These are phyloP conservation scores for Fraxinus cuspidata DNA, from an alignment of 257 asterid genomes.

Conservation along the genomic window DNA sequence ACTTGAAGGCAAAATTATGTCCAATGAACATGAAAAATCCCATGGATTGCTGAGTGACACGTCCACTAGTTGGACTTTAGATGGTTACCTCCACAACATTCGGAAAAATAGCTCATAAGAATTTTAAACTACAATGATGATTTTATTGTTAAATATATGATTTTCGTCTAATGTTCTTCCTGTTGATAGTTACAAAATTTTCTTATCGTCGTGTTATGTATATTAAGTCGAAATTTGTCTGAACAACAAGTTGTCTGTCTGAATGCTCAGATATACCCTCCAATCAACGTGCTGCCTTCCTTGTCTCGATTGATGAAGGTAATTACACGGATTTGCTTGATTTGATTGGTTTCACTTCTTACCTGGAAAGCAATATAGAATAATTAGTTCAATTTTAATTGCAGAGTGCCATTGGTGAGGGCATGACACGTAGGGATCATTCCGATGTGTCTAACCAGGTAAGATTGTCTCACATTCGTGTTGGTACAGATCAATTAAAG, in stretches of 20 bases:
- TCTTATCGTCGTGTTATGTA: neutral
- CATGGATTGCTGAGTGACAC: neutral
- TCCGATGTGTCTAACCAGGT: conserved; percentile 98
- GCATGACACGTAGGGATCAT: conserved; percentile 97
- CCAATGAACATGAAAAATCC: neutral
- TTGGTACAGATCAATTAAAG: neutral
- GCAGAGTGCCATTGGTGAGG: conserved; percentile 99
- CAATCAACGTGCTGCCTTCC: conserved; percentile 96
- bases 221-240: conserved; percentile 18
- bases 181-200: neutral
- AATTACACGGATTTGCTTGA: conserved; percentile 20
- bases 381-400: conserved; percentile 18
- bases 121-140: conserved; percentile 6
- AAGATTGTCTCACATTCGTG: conserved; percentile 5
- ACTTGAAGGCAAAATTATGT: neutral
- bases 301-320: conserved; percentile 98
- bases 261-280: conserved; percentile 83
- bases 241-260: conserved; percentile 17
- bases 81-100: neutral
- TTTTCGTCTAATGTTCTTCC: neutral
- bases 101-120: neutral
- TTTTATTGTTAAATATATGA: neutral
- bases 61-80: neutral
- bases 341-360: conserved; percentile 14
- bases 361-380: neutral